Base-by-base conservation (phyloP, 306 rosid genomes). In the Glycine tomentella region DNA sequence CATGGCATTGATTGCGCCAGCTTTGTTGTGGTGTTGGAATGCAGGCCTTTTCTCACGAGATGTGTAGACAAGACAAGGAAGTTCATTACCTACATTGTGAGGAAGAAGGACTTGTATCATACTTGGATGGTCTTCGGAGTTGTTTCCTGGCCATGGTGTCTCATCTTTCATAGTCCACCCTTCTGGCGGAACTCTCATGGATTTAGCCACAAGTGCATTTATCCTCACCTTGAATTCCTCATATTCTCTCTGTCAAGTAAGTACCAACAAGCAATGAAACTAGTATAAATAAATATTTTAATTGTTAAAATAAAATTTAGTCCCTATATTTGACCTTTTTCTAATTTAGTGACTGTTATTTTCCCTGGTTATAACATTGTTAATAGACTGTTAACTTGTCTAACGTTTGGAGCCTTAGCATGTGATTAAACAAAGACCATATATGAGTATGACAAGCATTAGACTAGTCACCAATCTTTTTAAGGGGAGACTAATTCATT, bases 81-180 rank as follows among this genome's bases (percentile, higher is more conserved):
- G 97, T 70, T 90, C 92, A 79, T 87, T 87, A 46, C 93, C 97
- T 84, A 94, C 97, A 74, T 87, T 87, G 38, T 83, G 94, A 78
- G 93, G 94, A 56, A 95, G 97, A 87, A 95, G 94, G 48, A 95
- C 90, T 79, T 95, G 99, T 83, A 95, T 93, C 99, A 95, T 93
- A 68, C 97, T 91, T 9, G 98, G 99, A 78, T 95, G 99, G 84
- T 95, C 99, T 75, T 84, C 91, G 51, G 93, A 75, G 75, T 95
- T 95, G 92, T 95, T 95, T 72, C 99, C 99, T 0, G 99, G 99
- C 99, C 99, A 95, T 74, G 99, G 97, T 56, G 98, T 95, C 81
- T 95, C 99, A 80, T 95, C 99, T 89, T 93, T 91, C 99, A 95
- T 89, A 38, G 91, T 93, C 99, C 99, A 95, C 69, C 99, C 99